phyloP scores from a whole-genome alignment of 345 rosid genomes.

The Rhizophora mangle region DNA sequence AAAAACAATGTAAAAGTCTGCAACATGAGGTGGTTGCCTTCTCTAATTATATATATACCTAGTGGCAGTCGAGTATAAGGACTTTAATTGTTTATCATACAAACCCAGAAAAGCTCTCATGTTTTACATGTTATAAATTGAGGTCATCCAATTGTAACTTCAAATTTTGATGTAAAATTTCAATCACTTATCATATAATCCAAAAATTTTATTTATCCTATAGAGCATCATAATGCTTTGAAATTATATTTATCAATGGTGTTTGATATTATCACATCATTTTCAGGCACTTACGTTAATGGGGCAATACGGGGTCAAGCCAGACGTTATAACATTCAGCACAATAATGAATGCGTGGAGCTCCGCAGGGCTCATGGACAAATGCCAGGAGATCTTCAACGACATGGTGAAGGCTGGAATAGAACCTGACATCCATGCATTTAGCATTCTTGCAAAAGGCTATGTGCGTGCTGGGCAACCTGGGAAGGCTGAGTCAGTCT shows the following conservation, averaged over 20 bases:
- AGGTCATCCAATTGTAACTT: no score
- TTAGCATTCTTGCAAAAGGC: conserved; percentile 84
- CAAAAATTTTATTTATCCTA: background rate
- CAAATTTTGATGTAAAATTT: no score
- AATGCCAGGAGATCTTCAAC: conserved; percentile 71
- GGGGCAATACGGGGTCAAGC: conserved; percentile 68
- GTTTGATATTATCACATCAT: background rate
- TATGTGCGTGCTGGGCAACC: conserved; percentile 73
- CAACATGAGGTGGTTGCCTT: background rate
- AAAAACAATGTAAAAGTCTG: background rate
- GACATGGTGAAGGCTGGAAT: conserved; percentile 75
- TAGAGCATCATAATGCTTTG: background rate
- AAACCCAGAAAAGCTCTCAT: no score
- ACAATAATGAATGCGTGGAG: conserved; percentile 94
- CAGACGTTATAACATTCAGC: conserved; percentile 85
- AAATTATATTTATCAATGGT: background rate
- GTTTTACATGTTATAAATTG: no score
- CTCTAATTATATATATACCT: background rate
- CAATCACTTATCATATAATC: no score
- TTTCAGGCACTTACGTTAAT: conserved; percentile 58
- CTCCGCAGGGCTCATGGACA: conserved; percentile 76
- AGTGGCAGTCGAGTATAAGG: background rate
- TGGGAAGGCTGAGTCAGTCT: conserved; percentile 57
- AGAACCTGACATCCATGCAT: conserved; percentile 72
- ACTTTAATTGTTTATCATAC: background rate